Conservation (phyloP, 257 asterid genomes). For the Parsonsia alboflavescens region DNA sequence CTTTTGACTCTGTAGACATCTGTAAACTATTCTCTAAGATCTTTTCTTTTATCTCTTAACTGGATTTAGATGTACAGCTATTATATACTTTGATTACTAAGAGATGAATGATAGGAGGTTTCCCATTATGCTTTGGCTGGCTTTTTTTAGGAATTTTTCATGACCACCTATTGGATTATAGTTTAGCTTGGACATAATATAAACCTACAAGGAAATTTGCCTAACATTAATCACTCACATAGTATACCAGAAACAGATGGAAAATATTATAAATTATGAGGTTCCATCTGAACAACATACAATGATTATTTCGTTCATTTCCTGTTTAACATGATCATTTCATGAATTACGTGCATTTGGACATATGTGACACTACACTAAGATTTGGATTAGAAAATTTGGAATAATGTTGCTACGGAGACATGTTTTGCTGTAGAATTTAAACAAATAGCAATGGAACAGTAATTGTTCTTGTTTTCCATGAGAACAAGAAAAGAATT, state of each 20-base stretch:
- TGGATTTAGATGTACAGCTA: neutral
- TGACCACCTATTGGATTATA: neutral
- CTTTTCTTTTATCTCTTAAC: neutral
- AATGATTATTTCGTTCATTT: neutral
- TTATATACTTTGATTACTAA: neutral
- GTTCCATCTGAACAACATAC: neutral
- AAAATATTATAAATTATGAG: neutral
- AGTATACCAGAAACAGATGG: neutral
- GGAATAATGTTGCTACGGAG: neutral
- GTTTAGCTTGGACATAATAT: neutral
- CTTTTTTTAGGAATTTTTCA: neutral
- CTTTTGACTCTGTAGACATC: slow-evolving; percentile 40
- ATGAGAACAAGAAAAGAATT: too few relatives aligned
- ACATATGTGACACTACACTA: neutral
- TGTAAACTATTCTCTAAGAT: neutral
- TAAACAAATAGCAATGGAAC: neutral
- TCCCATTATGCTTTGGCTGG: neutral
- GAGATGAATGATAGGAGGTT: neutral
- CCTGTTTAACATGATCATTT: neutral
- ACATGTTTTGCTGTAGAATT: neutral
- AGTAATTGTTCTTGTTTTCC: neutral
- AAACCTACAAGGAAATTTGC: neutral
- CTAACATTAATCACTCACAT: neutral
- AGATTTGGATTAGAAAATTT: neutral
- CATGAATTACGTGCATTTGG: neutral